Conservation (phyloP, 164 flowering plant species). For the Echeveria elegans region DNA sequence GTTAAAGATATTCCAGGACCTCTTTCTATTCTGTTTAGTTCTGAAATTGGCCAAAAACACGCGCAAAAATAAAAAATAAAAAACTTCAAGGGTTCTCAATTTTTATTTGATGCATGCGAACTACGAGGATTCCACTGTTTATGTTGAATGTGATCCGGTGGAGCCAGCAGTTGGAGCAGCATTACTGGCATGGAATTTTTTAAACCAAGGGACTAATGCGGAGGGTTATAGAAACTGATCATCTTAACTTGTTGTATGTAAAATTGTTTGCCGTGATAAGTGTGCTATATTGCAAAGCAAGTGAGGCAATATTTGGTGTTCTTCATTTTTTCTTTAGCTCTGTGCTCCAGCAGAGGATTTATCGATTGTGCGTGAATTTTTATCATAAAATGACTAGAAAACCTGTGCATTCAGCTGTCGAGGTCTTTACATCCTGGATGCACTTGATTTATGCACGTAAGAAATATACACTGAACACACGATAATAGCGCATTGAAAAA, state of each 20-base stretch:
- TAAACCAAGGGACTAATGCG: conserved; percentile 3
- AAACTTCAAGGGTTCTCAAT: neutral
- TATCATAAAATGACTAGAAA: neutral
- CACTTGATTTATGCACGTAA: too few species aligned
- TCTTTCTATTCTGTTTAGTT: too few species aligned
- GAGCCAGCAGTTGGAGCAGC: conserved; percentile 99
- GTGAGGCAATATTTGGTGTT: neutral
- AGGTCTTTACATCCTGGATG: too few species aligned
- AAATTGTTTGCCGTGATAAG: neutral
- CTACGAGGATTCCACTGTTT: too few species aligned
- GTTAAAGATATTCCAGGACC: conserved; percentile 9
- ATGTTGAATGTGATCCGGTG: conserved; percentile 33
- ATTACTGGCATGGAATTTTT: conserved; percentile 64
- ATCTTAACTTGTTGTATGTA: neutral
- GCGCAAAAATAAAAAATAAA: neutral
- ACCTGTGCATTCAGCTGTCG: too few species aligned
- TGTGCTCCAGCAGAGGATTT: neutral
- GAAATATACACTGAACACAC: too few species aligned
- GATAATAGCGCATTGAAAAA: too few species aligned
- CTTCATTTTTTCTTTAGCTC: neutral
- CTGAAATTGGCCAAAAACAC: too few species aligned
- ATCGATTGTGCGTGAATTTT: neutral
- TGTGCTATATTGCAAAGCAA: neutral
- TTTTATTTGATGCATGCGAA: neutral
- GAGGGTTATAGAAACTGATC: neutral